Evolutionary conservation across 1,284 basidiomycete species (phyloP).

Genomic region (Crocinoboletus sp.): DNA sequence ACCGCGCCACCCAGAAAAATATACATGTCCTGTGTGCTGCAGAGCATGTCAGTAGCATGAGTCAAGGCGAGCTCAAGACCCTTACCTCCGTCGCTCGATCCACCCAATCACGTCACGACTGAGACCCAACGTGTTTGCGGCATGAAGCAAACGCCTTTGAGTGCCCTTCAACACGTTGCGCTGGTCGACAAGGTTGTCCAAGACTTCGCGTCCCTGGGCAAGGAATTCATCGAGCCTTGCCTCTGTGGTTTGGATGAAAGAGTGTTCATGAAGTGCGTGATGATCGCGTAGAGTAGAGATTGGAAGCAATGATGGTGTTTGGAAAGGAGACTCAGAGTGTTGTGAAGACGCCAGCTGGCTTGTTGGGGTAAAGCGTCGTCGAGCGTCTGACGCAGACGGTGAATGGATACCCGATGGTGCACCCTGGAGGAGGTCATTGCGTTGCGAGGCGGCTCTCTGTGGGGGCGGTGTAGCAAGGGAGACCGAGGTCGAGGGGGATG

Average conservation of each 20-base stretch:
- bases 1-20: conserved; percentile 82
- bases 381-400: conserved; percentile 46
- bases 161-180: conserved; percentile 90
- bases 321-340: conserved; percentile 72
- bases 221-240: conserved; percentile 83
- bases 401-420: conserved; percentile 46
- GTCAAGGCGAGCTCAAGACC: neutral
- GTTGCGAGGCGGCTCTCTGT: conserved; percentile 54
- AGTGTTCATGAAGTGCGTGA: conserved; percentile 80
- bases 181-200: conserved; percentile 90
- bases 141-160: conserved; percentile 74
- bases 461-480: neutral
- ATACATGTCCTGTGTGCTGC: conserved; percentile 88
- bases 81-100: conserved; percentile 87
- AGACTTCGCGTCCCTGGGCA: conserved; percentile 83
- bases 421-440: conserved; percentile 54
- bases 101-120: conserved; percentile 92
- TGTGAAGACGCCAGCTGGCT: conserved; percentile 34
- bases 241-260: conserved; percentile 80
- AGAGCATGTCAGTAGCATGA: conserved; percentile 13
- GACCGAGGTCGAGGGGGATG: neutral
- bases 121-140: conserved; percentile 90
- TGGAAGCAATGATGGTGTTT: conserved; percentile 50
- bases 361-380: conserved; percentile 54
- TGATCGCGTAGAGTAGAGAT: conserved; percentile 60